Evolutionary conservation across 352 stramenopile species (phyloP).

Genomic region (Globisporangium sylvaticum): DNA sequence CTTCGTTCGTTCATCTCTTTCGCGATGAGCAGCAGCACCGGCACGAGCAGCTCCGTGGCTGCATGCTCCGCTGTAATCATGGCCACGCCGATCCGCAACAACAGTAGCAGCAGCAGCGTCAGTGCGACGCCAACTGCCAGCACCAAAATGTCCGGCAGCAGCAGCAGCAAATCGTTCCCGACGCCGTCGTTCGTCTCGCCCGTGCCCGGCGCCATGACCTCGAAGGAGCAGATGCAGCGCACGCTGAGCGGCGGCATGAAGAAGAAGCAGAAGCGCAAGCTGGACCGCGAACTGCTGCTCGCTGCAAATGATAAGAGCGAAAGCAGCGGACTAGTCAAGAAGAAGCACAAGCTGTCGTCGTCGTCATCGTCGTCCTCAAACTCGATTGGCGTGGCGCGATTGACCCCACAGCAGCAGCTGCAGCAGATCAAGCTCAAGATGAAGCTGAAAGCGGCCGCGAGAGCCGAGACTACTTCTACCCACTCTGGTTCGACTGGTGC

Average conservation of each 20-base stretch:
- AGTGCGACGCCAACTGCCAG: slow-evolving; percentile 5
- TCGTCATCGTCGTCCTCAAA: neutral
- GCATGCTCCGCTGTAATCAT: slow-evolving; percentile 11
- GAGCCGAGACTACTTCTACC: neutral
- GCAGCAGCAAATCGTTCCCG: slow-evolving; percentile 14
- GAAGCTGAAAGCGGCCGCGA: slow-evolving; percentile 15
- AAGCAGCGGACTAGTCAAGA: slow-evolving; percentile 3
- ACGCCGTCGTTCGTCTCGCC: slow-evolving; percentile 46
- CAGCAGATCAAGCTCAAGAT: slow-evolving; percentile 16
- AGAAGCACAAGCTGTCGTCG: slow-evolving; percentile 27
- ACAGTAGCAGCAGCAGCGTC: neutral
- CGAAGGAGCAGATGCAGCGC: slow-evolving; percentile 26
- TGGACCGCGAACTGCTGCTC: slow-evolving; percentile 22
- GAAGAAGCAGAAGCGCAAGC: slow-evolving; percentile 31
- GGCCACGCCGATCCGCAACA: neutral
- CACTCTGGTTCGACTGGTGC: neutral
- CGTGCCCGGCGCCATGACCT: slow-evolving; percentile 8
- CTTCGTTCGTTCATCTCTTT: neutral
- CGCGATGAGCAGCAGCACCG: neutral
- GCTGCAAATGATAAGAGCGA: slow-evolving; percentile 3
- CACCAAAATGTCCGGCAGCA: slow-evolving; percentile 2
- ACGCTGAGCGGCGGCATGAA: slow-evolving; percentile 32
- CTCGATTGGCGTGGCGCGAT: neutral
- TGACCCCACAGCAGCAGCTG: slow-evolving; percentile 11
- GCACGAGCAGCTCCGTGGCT: neutral